These are phyloP conservation scores for Citrus australasica DNA, from an alignment of 345 rosid genomes.

Conservation along the genomic window DNA sequence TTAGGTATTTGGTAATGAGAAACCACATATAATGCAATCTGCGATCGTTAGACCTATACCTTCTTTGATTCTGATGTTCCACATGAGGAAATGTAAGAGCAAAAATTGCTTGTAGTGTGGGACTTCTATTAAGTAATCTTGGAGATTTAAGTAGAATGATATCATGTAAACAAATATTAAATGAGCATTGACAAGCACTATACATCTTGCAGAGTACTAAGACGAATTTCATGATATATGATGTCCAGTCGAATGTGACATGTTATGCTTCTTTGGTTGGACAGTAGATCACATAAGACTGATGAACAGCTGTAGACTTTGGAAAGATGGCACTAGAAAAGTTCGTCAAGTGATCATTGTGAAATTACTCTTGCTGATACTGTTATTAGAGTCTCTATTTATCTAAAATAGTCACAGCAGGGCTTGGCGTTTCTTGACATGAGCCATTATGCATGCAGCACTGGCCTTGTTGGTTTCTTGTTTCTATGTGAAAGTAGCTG, in stretches of 20 bases:
- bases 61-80: too few relatives aligned
- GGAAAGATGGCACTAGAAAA: not conserved
- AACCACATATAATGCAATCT: not conserved
- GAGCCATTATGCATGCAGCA: not conserved
- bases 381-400: not conserved
- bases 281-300: not conserved
- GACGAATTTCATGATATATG: not conserved
- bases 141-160: not conserved
- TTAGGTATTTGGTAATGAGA: not conserved
- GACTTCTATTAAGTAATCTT: not conserved
- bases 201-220: not conserved
- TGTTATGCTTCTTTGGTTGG: not conserved
- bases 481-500: conserved; percentile 8
- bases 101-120: not conserved
- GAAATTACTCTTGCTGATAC: not conserved
- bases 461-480: conserved; percentile 6
- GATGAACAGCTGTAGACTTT: not conserved
- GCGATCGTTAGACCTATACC: not conserved
- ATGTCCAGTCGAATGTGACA: not conserved
- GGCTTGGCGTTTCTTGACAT: not conserved
- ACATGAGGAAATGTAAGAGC: not conserved
- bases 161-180: not conserved
- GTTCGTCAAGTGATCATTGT: not conserved
- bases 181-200: not conserved
- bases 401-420: not conserved